Evolutionary conservation across 495 filamentous ascomycete genomes (phyloP).

Genomic region (Chaetomidium leptoderma): DNA sequence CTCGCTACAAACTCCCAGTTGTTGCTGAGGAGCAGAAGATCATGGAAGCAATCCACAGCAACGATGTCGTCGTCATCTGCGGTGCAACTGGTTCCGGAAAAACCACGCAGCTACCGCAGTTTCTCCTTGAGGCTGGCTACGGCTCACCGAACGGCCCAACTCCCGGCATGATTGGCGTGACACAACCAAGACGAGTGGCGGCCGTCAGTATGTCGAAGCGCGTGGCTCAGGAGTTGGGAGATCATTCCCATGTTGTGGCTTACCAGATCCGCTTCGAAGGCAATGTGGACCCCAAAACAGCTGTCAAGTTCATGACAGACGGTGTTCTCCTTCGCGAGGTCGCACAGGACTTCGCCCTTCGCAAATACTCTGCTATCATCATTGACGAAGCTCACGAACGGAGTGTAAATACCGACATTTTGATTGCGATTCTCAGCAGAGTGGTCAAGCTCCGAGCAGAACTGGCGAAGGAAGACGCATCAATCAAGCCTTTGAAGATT

Average conservation of each 20-base stretch:
- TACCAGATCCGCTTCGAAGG: conserved; percentile 96
- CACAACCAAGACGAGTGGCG: conserved; percentile 88
- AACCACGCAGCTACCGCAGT: conserved; percentile 95
- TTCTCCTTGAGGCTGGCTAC: conserved; percentile 90
- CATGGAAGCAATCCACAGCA: conserved; percentile 94
- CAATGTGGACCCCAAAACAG: conserved; percentile 73
- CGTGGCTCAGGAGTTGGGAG: conserved; percentile 78
- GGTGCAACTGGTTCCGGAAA: conserved; percentile 96
- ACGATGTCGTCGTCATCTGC: conserved; percentile 84
- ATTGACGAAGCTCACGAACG: conserved; percentile 98
- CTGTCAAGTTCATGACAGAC: conserved; percentile 99
- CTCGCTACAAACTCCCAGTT: conserved; percentile 77
- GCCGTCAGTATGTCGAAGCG: conserved; percentile 94
- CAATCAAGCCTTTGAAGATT: conserved; percentile 77
- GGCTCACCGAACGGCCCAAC: conserved; percentile 71
- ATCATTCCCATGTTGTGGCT: conserved; percentile 63
- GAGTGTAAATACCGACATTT: conserved; percentile 94
- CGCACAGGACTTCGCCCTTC: conserved; percentile 79
- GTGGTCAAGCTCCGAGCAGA: conserved; percentile 68
- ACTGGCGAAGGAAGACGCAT: conserved; percentile 44
- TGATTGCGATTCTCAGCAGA: conserved; percentile 92
- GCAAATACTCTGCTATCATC: conserved; percentile 90
- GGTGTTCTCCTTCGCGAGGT: conserved; percentile 92
- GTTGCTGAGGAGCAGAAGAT: conserved; percentile 95
- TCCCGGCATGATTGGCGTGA: conserved; percentile 90